Conservation (phyloP, 2,329 filamentous ascomycete species). For the Myrmaecium sp. region DNA sequence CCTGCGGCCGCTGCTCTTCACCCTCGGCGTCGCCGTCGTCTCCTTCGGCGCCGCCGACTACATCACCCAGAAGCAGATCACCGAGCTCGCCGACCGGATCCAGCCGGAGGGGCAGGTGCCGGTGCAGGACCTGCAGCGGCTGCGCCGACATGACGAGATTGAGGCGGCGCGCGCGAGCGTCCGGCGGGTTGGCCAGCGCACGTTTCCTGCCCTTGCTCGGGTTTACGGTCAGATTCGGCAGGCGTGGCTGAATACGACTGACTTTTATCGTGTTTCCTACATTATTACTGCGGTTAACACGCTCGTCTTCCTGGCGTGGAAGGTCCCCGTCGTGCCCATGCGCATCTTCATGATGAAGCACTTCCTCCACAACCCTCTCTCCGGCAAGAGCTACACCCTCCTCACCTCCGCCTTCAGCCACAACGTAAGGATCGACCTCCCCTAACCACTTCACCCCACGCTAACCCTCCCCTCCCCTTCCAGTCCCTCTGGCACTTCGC, state of each 20-base stretch:
- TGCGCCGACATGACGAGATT: neutral
- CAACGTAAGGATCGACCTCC: neutral
- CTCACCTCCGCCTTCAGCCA: neutral
- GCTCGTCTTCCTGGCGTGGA: neutral
- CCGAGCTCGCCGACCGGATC: neutral
- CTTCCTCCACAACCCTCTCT: neutral
- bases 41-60: neutral
- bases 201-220: neutral
- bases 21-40: neutral
- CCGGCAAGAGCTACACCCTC: neutral
- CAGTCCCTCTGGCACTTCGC: no score
- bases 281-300: neutral
- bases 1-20: neutral
- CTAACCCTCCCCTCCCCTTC: no score
- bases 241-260: neutral
- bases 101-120: neutral
- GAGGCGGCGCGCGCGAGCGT: neutral
- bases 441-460: neutral
- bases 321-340: neutral
- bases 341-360: neutral
- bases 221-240: neutral
- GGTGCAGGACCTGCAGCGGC: neutral
- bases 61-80: neutral
- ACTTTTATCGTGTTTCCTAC: neutral
- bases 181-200: neutral